These are phyloP conservation scores for Neospora caninum DNA, from an alignment of 169 alveolate genomes.

Conservation along the genomic window DNA sequence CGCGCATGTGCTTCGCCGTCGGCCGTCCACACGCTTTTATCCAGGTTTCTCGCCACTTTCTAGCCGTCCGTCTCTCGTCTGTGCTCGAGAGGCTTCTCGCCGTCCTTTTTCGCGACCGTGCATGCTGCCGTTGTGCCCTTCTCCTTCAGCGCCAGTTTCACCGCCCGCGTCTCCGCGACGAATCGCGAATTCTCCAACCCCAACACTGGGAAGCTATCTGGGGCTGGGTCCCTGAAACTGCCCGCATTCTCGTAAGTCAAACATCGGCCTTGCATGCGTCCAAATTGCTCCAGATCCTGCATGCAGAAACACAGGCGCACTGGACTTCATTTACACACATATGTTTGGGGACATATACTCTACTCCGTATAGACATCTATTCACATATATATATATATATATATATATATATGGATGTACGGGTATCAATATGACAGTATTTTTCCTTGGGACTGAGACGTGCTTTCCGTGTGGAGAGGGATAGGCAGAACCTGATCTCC, in stretches of 20 bases:
- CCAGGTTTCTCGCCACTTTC: too few relatives aligned
- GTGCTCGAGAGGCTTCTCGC: not conserved
- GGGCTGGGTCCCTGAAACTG: not conserved
- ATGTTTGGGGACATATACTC: too few relatives aligned
- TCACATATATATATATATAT: not conserved
- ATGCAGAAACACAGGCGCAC: not conserved
- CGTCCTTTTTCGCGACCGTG: not conserved
- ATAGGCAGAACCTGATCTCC: too few relatives aligned
- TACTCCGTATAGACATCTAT: not conserved
- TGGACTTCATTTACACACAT: not conserved
- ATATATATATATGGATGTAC: not conserved
- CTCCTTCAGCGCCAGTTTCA: not conserved
- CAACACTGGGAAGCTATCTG: constrained; percentile 22
- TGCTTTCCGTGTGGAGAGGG: too few relatives aligned
- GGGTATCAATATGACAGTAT: not conserved
- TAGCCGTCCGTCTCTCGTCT: too few relatives aligned
- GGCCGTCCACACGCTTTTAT: too few relatives aligned
- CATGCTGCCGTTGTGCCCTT: not conserved
- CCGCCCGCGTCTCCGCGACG: constrained; percentile 25
- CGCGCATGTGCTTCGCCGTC: not conserved
- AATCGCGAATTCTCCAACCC: not conserved
- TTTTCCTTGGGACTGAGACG: too few relatives aligned
- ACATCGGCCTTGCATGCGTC: not conserved
- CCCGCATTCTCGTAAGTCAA: not conserved
- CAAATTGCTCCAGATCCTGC: too few relatives aligned